Evolutionary conservation across 345 rosid genomes (phyloP), one percentile per base, ranked within the genome.

Genomic region (Kernera saxatilis): DNA sequence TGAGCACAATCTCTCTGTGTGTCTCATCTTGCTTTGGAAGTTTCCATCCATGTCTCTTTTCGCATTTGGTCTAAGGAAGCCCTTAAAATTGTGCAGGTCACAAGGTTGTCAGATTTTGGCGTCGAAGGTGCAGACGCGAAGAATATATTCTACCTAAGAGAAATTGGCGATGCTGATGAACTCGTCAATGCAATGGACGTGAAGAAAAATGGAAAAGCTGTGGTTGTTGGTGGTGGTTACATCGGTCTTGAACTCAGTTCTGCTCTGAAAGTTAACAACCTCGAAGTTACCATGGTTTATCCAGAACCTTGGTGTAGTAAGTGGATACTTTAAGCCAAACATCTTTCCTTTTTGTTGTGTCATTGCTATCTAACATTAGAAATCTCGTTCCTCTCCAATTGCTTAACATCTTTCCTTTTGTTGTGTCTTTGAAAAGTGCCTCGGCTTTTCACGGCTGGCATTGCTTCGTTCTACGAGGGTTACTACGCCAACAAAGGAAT

Each of bases 191-290:
- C 81, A 15, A 68, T 78, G 61, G 22, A 55, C 18, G 27, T 5
- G 18, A 91, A 88, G 82, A 68, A 72, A 69, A 80, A 82, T 1
- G 97, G 98, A 17, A 93, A 88, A 69, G 88, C 87, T 25, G 98
- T 93, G 57, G 80, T 93, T 67, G 89, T 93, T 44, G 98, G 98
- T 17, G 98, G 98, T 36, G 98, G 98, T 62, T 90, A 93, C 84
- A 93, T 93, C 17, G 98, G 98, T 56, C 97, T 90, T 72, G 98
- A 93, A 80, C 92, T 90, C 62, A 81, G 92, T 68, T 93, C 98
- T 67, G 98, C 86, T 26, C 74, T 88, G 67, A 88, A 46, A 63
- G 71, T 86, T 59, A 90, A 93, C 76, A 71, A 88, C 66, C 18
- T 88, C 9, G 87, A 90, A 39, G 97, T 93, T 70, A 86, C 82